Conservation (phyloP, 2,329 filamentous ascomycete genomes). For the Calonectria fujianensis region DNA sequence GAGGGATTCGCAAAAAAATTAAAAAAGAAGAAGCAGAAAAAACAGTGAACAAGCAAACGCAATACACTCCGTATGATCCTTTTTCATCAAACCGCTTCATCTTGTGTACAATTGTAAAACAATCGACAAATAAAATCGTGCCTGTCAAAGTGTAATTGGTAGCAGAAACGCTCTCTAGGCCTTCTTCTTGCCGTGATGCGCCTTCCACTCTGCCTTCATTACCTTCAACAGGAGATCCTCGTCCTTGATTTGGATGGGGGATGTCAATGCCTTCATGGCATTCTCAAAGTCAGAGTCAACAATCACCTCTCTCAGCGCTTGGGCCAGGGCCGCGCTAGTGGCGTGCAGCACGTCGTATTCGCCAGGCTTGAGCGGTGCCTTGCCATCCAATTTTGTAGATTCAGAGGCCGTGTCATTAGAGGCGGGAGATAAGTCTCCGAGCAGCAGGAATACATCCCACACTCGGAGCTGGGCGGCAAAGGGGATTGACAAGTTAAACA, state of each 20-base stretch:
- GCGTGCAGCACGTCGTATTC: constrained; percentile 93
- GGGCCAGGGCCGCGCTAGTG: constrained; percentile 90
- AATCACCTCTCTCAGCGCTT: constrained; percentile 90
- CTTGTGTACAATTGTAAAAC: constrained; percentile 47
- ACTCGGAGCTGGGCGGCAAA: constrained; percentile 95
- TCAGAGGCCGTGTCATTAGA: constrained; percentile 37
- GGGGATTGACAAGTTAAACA: constrained; percentile 97
- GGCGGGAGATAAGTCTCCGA: constrained; percentile 71
- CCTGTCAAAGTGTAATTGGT: constrained; percentile 39
- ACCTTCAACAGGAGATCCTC: constrained; percentile 96
- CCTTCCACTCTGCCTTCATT: constrained; percentile 89
- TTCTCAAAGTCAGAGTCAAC: constrained; percentile 97
- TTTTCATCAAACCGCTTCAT: constrained; percentile 51
- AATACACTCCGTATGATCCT: constrained; percentile 44
- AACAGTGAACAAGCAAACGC: constrained; percentile 22
- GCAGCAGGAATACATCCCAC: constrained; percentile 98
- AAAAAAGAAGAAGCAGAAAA: constrained; percentile 37
- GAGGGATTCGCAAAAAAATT: constrained; percentile 49
- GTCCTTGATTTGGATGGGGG: constrained; percentile 94
- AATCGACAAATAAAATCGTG: constrained; percentile 43
- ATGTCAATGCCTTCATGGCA: constrained; percentile 96
- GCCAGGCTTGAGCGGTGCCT: constrained; percentile 48
- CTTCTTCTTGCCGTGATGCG: constrained; percentile 70
- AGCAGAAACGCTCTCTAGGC: constrained; percentile 58
- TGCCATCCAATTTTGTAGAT: constrained; percentile 44